These are phyloP conservation scores for Solanum sejunctum DNA, from an alignment of 257 asterid genomes.

Conservation along the genomic window DNA sequence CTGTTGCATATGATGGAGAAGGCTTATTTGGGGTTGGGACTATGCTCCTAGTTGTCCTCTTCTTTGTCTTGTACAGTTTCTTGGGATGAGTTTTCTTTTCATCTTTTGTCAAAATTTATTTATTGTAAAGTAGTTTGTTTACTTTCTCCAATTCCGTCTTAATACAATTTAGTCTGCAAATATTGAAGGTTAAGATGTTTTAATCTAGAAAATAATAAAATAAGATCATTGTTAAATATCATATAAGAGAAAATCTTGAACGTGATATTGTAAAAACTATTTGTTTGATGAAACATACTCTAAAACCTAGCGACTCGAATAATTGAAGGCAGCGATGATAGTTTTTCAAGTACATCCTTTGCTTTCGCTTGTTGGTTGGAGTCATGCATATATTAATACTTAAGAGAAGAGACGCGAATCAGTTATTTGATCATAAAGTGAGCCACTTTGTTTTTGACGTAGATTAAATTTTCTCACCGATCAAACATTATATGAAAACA, in stretches of 20 bases:
- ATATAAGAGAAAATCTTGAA: neutral
- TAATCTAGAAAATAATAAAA: neutral
- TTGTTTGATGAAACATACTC: neutral
- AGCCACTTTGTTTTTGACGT: too few relatives aligned
- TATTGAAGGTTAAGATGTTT: neutral
- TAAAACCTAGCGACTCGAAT: neutral
- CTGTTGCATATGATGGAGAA: neutral
- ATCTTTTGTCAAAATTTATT: neutral
- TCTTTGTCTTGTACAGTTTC: neutral
- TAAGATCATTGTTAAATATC: too few relatives aligned
- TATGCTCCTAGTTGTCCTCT: constrained; percentile 2
- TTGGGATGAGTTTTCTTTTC: neutral
- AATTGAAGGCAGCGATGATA: neutral
- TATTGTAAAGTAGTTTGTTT: neutral
- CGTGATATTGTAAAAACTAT: neutral
- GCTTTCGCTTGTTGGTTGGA: neutral
- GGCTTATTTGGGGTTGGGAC: constrained; percentile 11
- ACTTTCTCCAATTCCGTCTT: neutral
- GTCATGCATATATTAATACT: neutral
- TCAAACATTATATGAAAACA: neutral
- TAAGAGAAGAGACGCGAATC: neutral
- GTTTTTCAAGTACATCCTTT: neutral
- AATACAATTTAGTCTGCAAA: neutral
- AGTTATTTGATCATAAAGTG: neutral
- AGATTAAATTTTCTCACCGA: too few relatives aligned